Evolutionary conservation across 495 filamentous ascomycete genomes (phyloP).

Genomic region (Trichoderma gamsii): DNA sequence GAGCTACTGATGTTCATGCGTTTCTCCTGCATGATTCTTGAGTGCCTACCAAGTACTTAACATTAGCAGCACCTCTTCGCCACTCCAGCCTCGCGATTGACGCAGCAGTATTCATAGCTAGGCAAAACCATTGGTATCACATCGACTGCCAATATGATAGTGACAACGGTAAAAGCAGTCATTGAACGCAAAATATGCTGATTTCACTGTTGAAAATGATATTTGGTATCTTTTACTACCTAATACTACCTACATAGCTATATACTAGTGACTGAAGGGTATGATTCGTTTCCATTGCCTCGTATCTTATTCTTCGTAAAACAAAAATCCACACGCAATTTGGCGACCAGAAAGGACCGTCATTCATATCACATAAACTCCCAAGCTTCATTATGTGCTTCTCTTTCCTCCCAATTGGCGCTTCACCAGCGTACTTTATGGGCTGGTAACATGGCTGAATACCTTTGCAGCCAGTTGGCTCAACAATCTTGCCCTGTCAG

Average conservation of each 20-base stretch:
- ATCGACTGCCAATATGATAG: too few relatives aligned
- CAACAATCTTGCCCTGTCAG: constrained; percentile 69
- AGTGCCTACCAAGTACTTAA: not conserved
- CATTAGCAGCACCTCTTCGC: not conserved
- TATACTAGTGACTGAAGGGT: not conserved
- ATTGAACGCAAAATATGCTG: not conserved
- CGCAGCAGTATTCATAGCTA: not conserved
- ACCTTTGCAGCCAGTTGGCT: constrained; percentile 70
- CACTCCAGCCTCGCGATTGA: not conserved
- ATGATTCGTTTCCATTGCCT: not conserved
- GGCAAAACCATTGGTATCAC: too few relatives aligned
- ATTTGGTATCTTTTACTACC: not conserved
- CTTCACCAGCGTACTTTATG: not conserved
- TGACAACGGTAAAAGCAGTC: not conserved
- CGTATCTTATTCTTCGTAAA: not conserved
- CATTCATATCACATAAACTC: not conserved
- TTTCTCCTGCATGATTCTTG: not conserved
- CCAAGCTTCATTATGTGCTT: not conserved
- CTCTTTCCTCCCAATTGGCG: constrained; percentile 22
- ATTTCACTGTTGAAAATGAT: not conserved
- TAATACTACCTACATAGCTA: not conserved
- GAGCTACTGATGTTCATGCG: not conserved
- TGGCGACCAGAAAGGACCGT: not conserved
- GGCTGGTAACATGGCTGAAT: constrained; percentile 51
- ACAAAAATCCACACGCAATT: not conserved